A percentile compares a stretch with the other conserved stretches of the same genome.
Evolutionary conservation across 2,329 filamentous ascomycete genomes (phyloP).

Genomic region (Ploettnerulaceae sp.): DNA sequence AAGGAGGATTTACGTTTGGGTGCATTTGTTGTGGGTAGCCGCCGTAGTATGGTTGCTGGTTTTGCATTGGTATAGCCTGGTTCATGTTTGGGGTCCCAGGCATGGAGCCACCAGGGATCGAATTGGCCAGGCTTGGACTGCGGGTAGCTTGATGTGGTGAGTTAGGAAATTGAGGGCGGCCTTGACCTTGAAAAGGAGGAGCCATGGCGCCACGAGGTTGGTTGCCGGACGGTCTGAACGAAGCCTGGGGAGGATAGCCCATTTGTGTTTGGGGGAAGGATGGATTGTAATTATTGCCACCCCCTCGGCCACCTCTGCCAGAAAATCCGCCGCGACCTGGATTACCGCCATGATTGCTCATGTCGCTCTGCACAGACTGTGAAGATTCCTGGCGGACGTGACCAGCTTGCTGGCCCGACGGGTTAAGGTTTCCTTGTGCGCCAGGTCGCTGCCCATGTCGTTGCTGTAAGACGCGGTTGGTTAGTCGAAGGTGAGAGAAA

Average conservation of each 20-base stretch:
- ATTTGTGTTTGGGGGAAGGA: constrained; percentile 46
- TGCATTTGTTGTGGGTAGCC: constrained; percentile 35
- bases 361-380: constrained; percentile 74
- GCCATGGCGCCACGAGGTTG: constrained; percentile 48
- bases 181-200: constrained; percentile 42
- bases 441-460: constrained; percentile 66
- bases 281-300: constrained; percentile 51
- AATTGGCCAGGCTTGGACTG: constrained; percentile 61
- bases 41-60: constrained; percentile 44
- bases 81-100: constrained; percentile 68
- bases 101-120: constrained; percentile 62
- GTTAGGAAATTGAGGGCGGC: constrained; percentile 50
- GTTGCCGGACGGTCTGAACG: constrained; percentile 31
- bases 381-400: constrained; percentile 85
- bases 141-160: constrained; percentile 60
- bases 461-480: constrained; percentile 37
- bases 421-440: constrained; percentile 55
- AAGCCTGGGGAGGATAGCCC: constrained; percentile 43
- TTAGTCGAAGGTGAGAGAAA: constrained; percentile 27
- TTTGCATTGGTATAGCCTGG: constrained; percentile 60
- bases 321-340: constrained; percentile 46
- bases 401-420: constrained; percentile 56
- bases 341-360: constrained; percentile 53
- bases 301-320: constrained; percentile 49
- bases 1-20: constrained; percentile 51